These are phyloP conservation scores for Mucor saturninus DNA, from an alignment of 371 early-diverging fungal species.

Conservation along the genomic window DNA sequence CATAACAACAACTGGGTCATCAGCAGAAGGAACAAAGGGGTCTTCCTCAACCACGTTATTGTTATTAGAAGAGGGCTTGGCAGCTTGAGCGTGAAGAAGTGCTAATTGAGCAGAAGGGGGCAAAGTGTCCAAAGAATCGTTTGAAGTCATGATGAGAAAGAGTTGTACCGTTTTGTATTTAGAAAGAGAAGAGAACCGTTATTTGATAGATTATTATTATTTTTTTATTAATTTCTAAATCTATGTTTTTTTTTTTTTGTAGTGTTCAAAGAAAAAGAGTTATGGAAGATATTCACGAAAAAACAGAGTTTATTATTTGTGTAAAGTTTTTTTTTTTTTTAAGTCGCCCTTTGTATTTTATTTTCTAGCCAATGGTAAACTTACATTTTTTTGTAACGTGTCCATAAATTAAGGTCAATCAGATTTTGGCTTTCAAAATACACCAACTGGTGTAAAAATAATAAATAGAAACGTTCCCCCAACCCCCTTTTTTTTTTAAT, in stretches of 20 bases:
- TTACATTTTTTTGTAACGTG: constrained; percentile 1
- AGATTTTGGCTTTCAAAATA: background rate
- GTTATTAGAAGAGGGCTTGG: constrained; percentile 8
- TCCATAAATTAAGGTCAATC: background rate
- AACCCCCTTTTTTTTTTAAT: background rate
- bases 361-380: background rate
- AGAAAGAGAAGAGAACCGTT: background rate
- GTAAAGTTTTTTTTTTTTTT: constrained; percentile 4
- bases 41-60: constrained; percentile 28
- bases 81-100: constrained; percentile 50
- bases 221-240: too few relatives aligned
- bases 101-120: constrained; percentile 57
- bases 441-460: too few relatives aligned
- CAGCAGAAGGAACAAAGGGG: constrained; percentile 45
- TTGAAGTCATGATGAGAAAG: constrained; percentile 28
- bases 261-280: too few relatives aligned
- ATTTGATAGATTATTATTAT: too few relatives aligned
- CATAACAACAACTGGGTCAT: constrained; percentile 52
- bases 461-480: too few relatives aligned
- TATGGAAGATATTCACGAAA: too few relatives aligned
- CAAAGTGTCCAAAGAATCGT: constrained; percentile 38
- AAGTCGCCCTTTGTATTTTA: background rate
- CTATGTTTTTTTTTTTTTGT: too few relatives aligned
- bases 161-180: constrained; percentile 20
- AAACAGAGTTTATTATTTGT: too few relatives aligned